Percentiles rank a stretch among this genome's conserved stretches.
Conservation (phyloP, 139 green algal genomes). For the Edaphochlamys debaryana region DNA sequence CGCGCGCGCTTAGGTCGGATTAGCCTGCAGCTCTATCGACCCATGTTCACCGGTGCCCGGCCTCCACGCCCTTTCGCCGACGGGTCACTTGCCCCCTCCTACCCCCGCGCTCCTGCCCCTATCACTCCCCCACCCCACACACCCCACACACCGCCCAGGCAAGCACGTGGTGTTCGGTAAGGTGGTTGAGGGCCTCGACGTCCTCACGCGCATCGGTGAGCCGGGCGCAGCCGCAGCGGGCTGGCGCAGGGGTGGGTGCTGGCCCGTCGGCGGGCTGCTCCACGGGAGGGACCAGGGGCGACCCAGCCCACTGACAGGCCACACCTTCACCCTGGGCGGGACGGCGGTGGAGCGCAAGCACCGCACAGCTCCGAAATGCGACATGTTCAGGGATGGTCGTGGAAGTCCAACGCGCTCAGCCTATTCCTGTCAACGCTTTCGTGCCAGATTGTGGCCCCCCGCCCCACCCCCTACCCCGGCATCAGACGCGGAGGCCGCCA, state of each 20-base stretch:
- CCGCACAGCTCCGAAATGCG: neutral
- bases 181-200: conserved; percentile 81
- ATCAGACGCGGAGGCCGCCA: conserved; percentile 66
- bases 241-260: no score
- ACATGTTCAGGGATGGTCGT: no score
- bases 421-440: neutral
- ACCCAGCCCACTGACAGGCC: no score
- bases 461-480: neutral
- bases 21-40: no score
- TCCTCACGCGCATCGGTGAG: conserved; percentile 79
- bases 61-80: no score
- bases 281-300: no score
- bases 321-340: no score
- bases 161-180: conserved; percentile 91
- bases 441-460: no score
- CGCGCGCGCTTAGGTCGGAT: no score
- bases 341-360: neutral
- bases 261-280: neutral
- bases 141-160: conserved; percentile 16
- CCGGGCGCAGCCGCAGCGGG: neutral
- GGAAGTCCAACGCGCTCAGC: no score
- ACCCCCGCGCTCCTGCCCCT: neutral
- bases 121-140: no score
- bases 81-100: neutral
- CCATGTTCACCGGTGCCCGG: no score